Conservation (phyloP, 2,329 filamentous ascomycete species). For the Lachnellula hyalina region DNA sequence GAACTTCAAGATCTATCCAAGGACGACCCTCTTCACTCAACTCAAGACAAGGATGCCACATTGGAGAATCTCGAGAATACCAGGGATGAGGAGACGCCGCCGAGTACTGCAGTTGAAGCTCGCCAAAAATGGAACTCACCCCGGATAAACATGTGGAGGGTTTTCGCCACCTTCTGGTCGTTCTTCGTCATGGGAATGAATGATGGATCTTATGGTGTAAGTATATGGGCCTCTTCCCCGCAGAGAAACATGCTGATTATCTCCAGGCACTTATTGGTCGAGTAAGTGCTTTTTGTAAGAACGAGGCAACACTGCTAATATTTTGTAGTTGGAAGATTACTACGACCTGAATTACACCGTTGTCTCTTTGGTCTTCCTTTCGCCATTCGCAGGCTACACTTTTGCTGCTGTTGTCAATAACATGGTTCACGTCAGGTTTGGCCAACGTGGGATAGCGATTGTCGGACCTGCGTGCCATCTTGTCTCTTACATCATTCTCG, state of each 20-base stretch:
- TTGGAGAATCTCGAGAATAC: slow-evolving; percentile 9
- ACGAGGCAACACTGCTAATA: neutral
- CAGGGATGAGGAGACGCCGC: slow-evolving; percentile 6
- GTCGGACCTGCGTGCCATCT: slow-evolving; percentile 59
- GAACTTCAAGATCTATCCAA: neutral
- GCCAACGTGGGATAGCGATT: slow-evolving; percentile 67
- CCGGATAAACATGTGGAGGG: slow-evolving; percentile 51
- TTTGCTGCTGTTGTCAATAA: slow-evolving; percentile 60
- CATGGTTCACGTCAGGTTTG: slow-evolving; percentile 48
- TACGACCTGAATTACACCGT: slow-evolving; percentile 57
- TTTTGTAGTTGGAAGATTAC: slow-evolving; percentile 50
- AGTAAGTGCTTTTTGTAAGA: slow-evolving; percentile 22
- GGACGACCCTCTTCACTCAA: no score
- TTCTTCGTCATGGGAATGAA: slow-evolving; percentile 65
- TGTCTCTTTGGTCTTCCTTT: slow-evolving; percentile 62
- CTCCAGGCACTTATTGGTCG: slow-evolving; percentile 42
- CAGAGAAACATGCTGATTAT: slow-evolving; percentile 31
- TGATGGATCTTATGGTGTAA: slow-evolving; percentile 59
- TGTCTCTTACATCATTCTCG: slow-evolving; percentile 58
- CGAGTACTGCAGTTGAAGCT: slow-evolving; percentile 15
- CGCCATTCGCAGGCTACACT: slow-evolving; percentile 61
- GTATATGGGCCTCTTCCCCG: slow-evolving; percentile 25
- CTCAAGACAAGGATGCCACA: neutral
- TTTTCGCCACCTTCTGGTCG: slow-evolving; percentile 53
- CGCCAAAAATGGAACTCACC: slow-evolving; percentile 61